These are phyloP conservation scores for Xylaria sp. DNA, from an alignment of 2,329 filamentous ascomycete species.

Conservation along the genomic window DNA sequence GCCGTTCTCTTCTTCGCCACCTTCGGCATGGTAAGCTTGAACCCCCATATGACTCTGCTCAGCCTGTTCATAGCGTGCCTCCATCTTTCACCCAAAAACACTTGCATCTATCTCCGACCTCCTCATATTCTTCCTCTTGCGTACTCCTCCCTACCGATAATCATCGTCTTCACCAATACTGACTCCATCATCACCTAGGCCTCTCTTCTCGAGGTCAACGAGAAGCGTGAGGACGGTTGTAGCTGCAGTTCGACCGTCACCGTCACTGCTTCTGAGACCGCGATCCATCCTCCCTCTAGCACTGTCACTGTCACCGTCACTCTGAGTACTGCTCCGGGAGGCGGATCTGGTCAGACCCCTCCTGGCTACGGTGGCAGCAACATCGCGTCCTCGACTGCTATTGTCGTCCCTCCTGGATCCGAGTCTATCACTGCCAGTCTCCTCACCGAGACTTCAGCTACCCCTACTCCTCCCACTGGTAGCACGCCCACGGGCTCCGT, in stretches of 20 bases:
- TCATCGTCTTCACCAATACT: neutral
- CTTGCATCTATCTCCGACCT: neutral
- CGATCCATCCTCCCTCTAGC: conserved; percentile 9
- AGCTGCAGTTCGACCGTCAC: conserved; percentile 40
- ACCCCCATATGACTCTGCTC: neutral
- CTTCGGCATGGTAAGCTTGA: conserved; percentile 46
- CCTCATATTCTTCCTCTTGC: neutral
- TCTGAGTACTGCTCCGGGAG: conserved; percentile 12
- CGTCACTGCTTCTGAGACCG: conserved; percentile 39
- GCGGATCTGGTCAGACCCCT: conserved; percentile 28
- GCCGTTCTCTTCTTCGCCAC: conserved; percentile 42
- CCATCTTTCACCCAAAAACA: conserved; percentile 11
- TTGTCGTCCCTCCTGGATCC: conserved; percentile 19
- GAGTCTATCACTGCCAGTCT: conserved; percentile 21
- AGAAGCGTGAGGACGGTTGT: conserved; percentile 40
- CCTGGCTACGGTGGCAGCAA: conserved; percentile 34
- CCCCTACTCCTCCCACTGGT: conserved; percentile 25
- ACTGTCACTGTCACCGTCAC: conserved; percentile 36
- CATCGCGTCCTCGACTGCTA: conserved; percentile 17
- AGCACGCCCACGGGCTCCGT: conserved; percentile 19
- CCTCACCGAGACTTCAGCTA: conserved; percentile 33
- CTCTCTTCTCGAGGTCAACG: conserved; percentile 30
- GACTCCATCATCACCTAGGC: conserved; percentile 34
- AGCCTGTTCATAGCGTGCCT: neutral
- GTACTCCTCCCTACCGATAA: neutral